Base-by-base conservation (phyloP, 306 rosid species). In the Lathyrus aphaca region DNA sequence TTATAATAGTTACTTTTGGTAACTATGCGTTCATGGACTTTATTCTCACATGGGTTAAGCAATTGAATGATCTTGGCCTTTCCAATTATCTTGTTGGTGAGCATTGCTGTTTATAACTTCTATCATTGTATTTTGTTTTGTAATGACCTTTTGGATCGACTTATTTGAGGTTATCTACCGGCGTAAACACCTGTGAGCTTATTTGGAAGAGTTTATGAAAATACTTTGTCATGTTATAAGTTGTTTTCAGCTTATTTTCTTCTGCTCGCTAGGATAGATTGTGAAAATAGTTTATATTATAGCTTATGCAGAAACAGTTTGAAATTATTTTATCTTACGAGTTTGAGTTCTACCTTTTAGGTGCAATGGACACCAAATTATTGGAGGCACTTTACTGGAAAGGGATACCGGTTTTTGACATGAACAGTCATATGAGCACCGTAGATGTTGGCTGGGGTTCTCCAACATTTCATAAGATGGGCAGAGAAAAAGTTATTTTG, bases 21-120 rank as follows among this genome's bases (percentile, higher is more conserved):
- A 94, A 94, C 87, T 89, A 86, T 69, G 99, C 99, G n/a, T 94
- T 94, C 80, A 89, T 91, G 96, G 99, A 89, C 79, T 94, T 94
- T 40, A 91, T 94, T 81, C 67, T 91, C 68, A 82, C 89, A 55
- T 94, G 99, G 99, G 99, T 84, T 79, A 86, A 84, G 66, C 99
- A 89, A 79, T 67, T 91, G 87, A 79, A 90, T 44, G 89, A 89
- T 84, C 82, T 87, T 63, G 87, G 80, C 30, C 18, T 94, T 75
- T 82, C 96, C 54, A 94, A 91, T 85, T 77, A 86, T 87, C 95
- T 94, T 75, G 85, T 94, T 48, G 99, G 99, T 94, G 80, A 91
- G 91, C 79, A 67, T 58, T 15, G 6, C 54, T 7, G 6, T 40
- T 65, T 75, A 8, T 16, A 16, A 62, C n/a, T 45, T 64, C 44